Evolutionary conservation across 495 filamentous ascomycete species (phyloP), one percentile per base, ranked within the genome.

Genomic region (Sphaerosporella brunnea): DNA sequence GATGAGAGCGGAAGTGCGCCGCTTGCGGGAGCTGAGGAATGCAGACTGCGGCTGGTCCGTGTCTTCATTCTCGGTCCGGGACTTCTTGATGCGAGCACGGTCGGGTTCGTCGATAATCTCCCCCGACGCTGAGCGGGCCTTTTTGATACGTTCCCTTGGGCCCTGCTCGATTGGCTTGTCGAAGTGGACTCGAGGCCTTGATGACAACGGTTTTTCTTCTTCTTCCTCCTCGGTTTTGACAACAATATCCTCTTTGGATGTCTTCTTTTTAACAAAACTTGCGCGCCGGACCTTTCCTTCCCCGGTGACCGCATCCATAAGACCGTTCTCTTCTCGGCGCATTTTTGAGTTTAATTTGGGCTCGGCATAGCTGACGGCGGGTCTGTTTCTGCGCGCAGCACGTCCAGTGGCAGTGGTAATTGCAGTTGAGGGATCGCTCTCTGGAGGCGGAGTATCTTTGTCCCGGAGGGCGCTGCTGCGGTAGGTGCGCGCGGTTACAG

Each of bases 271-370:
- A 18, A 4, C 15, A 15, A 5, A 4, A 4, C 7, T 9, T 18
- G 35, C 18, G 7, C 35, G 35, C 18, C 35, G 35, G 16, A 37
- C 35, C 35, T 37, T 37, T 18, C 35, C 35, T 18, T 37, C 35
- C 4, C 35, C 35, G 7, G 35, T 37, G 35, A 37, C 35, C 4
- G 35, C 35, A 18, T 37, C 35, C 16, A 37, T 15, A 15, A 37
- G 18, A 5, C 35, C 35, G 8, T 9, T 37, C 35, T 59, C 56
- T n/a, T 60, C 56, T 16, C 84, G 75, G 42, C 84, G 72, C 84
- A 93, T 92, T 65, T 93, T 93, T 54, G 77, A 80, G 43, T 81
- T 71, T 25, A 93, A 66, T 56, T 81, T 92, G 7, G 84, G 84
- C 61, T 88, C 80, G 19, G 83, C 81, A 60, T 93, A 93, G 65